Percentiles rank a stretch among this genome's conserved stretches.
Evolutionary conservation across 1,139 yeast genomes (phyloP).

Genomic region (Nakaseomyces uthaithaninus): DNA sequence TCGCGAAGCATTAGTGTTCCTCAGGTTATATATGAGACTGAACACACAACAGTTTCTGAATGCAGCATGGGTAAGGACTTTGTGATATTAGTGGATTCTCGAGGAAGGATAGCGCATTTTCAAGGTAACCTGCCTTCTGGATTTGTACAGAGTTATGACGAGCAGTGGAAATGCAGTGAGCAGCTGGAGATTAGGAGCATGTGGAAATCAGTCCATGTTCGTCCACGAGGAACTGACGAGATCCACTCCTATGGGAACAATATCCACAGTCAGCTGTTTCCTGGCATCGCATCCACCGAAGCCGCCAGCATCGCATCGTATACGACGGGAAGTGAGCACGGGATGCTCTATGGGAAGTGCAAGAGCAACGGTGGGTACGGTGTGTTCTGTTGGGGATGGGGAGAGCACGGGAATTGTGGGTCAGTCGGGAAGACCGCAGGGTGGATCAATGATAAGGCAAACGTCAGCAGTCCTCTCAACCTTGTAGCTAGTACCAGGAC

Average conservation of each 20-base stretch:
- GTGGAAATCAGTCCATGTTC: constrained; percentile 75
- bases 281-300: constrained; percentile 15
- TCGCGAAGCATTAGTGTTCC: constrained; percentile 25
- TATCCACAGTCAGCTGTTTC: constrained; percentile 61
- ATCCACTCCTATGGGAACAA: constrained; percentile 58
- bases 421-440: constrained; percentile 6
- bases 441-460: constrained; percentile 20
- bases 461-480: constrained; percentile 20
- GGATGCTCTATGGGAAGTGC: constrained; percentile 38
- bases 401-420: constrained; percentile 97
- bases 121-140: constrained; percentile 28
- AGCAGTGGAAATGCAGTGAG: constrained; percentile 45
- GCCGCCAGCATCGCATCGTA: constrained; percentile 17
- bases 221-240: constrained; percentile 13
- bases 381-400: constrained; percentile 91
- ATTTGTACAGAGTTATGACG: constrained; percentile 11
- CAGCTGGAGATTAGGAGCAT: constrained; percentile 40
- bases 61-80: constrained; percentile 30
- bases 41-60: constrained; percentile 10
- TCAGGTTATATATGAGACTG: constrained; percentile 14
- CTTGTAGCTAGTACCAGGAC: neutral
- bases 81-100: constrained; percentile 13
- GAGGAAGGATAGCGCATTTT: constrained; percentile 21
- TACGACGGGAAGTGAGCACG: constrained; percentile 83
- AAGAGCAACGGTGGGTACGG: constrained; percentile 8